Evolutionary conservation across 495 filamentous ascomycete species (phyloP), one percentile per base, ranked within the genome.

Genomic region (Aspergillus coremiiformis): DNA sequence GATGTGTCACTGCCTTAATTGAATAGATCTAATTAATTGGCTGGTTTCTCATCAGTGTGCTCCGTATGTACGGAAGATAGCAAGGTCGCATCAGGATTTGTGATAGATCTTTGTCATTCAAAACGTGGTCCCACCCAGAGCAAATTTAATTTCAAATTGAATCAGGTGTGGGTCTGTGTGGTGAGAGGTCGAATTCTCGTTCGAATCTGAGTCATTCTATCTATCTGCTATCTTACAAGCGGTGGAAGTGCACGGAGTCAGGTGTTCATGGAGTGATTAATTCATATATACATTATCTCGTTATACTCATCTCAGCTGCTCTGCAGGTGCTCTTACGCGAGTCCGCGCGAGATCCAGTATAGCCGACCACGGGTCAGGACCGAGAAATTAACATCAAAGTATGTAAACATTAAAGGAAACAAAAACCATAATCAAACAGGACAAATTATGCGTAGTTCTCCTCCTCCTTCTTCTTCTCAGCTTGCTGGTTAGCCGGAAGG

Each of bases 391-490:
- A 17, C 21, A 41, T 41, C 5, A 20, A 21, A 8, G 9, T 41
- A 21, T 35, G n/a, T 35, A 35, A 15, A 35, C 4, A 14, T 39
- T 20, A 41, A 26, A 11, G 17, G 12, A 44, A 44, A 14, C 5
- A 27, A 27, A 26, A 8, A 44, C 1, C 27, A 44, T 24, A 9
- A 14, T 26, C n/a, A n/a, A n/a, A 44, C 21, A 44, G 12, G 5
- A 44, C 32, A 14, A n/a, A 26, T 29, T 41, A 41, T 8, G 33
- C 10, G 19, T 33, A 42, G 26, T 37, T 23, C n/a, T 44, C 49
- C 27, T 52, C 41, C 33, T 52, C 52, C 43, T 52, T 39, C n/a
- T 54, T 39, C 29, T 44, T 20, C 5, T 22, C 15, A 5, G 30
- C 53, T 17, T 7, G 8, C 21, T 42, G 7, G 8, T 39, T 22